Evolutionary conservation across 305 asterid species (phyloP).

Genomic region (Fraxinus albicans): DNA sequence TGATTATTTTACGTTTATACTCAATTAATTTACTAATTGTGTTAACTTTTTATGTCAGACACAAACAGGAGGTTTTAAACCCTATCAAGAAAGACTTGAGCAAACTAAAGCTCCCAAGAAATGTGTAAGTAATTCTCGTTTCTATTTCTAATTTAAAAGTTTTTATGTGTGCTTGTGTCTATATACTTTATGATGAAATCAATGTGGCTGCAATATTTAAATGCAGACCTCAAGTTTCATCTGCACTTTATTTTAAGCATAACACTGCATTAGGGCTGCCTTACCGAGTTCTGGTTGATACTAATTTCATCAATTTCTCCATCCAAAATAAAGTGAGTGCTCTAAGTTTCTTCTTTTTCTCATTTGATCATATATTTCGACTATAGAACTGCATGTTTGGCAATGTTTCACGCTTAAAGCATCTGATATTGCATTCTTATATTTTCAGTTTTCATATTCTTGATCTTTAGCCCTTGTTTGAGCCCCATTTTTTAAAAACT

Average conservation of each 20-base stretch:
- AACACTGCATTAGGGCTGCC: slow-evolving; percentile 96
- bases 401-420: neutral
- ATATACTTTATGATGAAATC: neutral
- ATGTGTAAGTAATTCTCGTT: slow-evolving; percentile 52
- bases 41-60: slow-evolving; percentile 33
- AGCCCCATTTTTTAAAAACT: too few relatives aligned
- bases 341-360: neutral
- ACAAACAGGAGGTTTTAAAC: slow-evolving; percentile 83
- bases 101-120: slow-evolving; percentile 78
- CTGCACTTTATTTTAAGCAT: slow-evolving; percentile 82
- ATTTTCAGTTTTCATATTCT: neutral
- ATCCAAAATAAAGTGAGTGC: slow-evolving; percentile 85
- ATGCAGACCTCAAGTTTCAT: slow-evolving; percentile 81
- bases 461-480: too few relatives aligned
- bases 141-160: neutral
- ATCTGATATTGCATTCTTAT: neutral
- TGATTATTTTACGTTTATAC: neutral
- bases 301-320: slow-evolving; percentile 94
- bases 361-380: neutral
- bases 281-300: slow-evolving; percentile 82
- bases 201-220: neutral
- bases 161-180: neutral
- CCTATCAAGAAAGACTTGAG: slow-evolving; percentile 83
- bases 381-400: neutral
- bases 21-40: neutral